Conservation (phyloP, 2,329 filamentous ascomycete genomes). For the Aureobasidium sp. region DNA sequence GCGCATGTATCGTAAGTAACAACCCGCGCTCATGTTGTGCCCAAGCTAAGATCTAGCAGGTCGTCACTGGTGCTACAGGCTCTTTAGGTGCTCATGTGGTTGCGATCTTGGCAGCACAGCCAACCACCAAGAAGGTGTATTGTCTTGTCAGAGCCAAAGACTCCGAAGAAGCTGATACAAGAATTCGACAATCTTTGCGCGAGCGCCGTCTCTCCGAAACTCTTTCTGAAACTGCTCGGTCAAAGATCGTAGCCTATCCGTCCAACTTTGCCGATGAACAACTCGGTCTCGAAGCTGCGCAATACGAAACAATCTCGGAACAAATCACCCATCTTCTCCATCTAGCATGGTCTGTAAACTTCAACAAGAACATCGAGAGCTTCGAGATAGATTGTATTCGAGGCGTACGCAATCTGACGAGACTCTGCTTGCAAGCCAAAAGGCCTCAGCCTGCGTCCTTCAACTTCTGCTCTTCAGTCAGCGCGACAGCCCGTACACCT, state of each 20-base stretch:
- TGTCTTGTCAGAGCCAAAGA: slow-evolving; percentile 41
- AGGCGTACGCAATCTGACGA: slow-evolving; percentile 34
- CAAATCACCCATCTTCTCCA: slow-evolving; percentile 39
- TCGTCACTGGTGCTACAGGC: slow-evolving; percentile 55
- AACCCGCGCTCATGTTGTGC: not conserved
- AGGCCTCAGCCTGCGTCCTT: slow-evolving; percentile 30
- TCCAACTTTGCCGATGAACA: slow-evolving; percentile 30
- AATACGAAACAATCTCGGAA: slow-evolving; percentile 23
- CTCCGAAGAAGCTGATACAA: slow-evolving; percentile 22
- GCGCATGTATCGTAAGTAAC: not conserved
- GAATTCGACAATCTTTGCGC: slow-evolving; percentile 27
- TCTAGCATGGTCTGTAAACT: slow-evolving; percentile 47
- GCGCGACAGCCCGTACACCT: slow-evolving; percentile 31
- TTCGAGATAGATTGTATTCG: slow-evolving; percentile 40
- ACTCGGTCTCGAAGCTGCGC: slow-evolving; percentile 30
- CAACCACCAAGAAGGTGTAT: slow-evolving; percentile 31
- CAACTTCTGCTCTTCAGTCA: slow-evolving; percentile 43
- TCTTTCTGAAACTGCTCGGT: slow-evolving; percentile 16
- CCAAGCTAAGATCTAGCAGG: slow-evolving; percentile 14
- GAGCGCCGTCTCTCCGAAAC: slow-evolving; percentile 29
- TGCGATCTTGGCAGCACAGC: slow-evolving; percentile 19
- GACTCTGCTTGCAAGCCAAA: slow-evolving; percentile 25
- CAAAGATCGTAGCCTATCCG: slow-evolving; percentile 32
- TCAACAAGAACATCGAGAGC: slow-evolving; percentile 41
- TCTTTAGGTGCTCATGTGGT: slow-evolving; percentile 52